A percentile compares a stretch with the other conserved stretches of the same genome.
Conservation (phyloP, 345 rosid species). For the Gossypium sturtianum region DNA sequence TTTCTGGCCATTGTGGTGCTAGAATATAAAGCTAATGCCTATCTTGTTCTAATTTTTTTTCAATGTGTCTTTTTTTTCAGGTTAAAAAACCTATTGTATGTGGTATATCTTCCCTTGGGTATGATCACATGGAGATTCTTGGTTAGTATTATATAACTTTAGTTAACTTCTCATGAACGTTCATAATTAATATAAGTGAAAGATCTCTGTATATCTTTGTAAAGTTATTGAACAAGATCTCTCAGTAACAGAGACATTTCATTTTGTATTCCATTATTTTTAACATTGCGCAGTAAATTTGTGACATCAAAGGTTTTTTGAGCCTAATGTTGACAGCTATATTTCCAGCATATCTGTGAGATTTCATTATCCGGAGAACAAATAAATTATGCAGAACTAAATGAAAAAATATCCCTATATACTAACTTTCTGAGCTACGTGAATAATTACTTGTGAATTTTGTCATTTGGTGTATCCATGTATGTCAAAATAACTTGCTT, state of each 20-base stretch:
- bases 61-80: constrained; percentile 32
- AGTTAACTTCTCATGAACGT: constrained; percentile 4
- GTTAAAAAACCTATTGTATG: constrained; percentile 77
- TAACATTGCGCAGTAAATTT: background rate
- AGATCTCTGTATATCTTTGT: background rate
- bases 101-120: constrained; percentile 88
- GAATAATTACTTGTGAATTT: background rate
- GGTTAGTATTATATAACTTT: constrained; percentile 57
- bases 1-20: background rate
- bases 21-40: background rate
- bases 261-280: constrained; percentile 1
- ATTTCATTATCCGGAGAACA: background rate
- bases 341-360: background rate
- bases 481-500: background rate
- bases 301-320: background rate
- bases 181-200: background rate
- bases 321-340: background rate
- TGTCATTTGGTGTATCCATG: background rate
- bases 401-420: background rate
- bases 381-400: background rate
- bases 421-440: background rate
- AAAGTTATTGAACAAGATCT: background rate
- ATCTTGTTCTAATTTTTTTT: constrained; percentile 6
- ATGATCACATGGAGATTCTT: constrained; percentile 99
- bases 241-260: background rate